Evolutionary conservation across 768 basidiomycete genomes (phyloP), one percentile per base, ranked within the genome.

Genomic region (Coprinopsis cinerea): DNA sequence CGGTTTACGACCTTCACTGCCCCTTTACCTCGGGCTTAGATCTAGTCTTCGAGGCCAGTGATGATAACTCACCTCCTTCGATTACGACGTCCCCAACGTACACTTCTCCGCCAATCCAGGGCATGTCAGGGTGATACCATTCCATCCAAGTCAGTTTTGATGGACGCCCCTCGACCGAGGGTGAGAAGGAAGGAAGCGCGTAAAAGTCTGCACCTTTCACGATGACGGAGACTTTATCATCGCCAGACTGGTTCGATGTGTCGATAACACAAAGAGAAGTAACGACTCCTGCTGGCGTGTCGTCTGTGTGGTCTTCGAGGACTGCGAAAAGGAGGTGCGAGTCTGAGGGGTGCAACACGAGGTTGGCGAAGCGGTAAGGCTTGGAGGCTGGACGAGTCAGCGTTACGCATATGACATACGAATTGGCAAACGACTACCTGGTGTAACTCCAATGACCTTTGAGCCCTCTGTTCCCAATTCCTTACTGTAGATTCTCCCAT

Each of bases 191-290:
- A 0, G 85, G 80, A 1, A 70, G 23, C 74, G 82, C 72, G 61
- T 90, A 92, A 67, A 91, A 91, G 59, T 89, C 86, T 3, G 79
- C 78, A 4, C 83, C 85, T n/a, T n/a, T n/a, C n/a, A n/a, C n/a
- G 0, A 70, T 64, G 1, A 67, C 42, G 34, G 89, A 63, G 3
- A 74, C 11, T 9, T 43, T 43, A 13, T 10, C 63, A 5, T 68
- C 62, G 1, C 84, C 60, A 0, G 65, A 63, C 53, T 76, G 71
- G 3, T 69, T 64, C 1, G 55, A 49, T 0, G 73, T 72, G 61
- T 84, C 68, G 56, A 91, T 74, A 47, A 82, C 58, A 45, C 72
- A 72, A 27, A 92, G 75, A 0, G 71, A 72, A 49, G 76, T 89
- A 23, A 76, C 68, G 17, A 86, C 72, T 20, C 73, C 59, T 2